phyloP scores from a whole-genome alignment of 1,284 basidiomycete genomes.

The Schizophyllum commune region DNA sequence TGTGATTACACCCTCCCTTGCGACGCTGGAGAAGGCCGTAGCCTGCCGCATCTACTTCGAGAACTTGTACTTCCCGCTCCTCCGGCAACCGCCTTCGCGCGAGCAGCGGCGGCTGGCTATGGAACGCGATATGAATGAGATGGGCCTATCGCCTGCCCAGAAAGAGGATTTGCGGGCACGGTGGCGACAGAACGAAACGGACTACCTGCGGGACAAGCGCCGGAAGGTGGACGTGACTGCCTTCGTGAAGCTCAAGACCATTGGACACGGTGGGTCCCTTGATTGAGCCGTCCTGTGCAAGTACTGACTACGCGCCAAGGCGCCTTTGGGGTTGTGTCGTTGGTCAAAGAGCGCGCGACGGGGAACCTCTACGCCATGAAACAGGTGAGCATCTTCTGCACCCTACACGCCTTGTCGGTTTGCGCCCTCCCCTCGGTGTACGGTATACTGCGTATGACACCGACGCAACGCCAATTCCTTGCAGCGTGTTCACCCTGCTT shows the following conservation, averaged over 20 bases:
- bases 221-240: conserved; percentile 77
- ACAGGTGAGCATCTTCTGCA: conserved; percentile 50
- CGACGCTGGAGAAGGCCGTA: conserved; percentile 90
- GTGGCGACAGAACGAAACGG: conserved; percentile 85
- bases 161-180: conserved; percentile 68
- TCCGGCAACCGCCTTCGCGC: conserved; percentile 76
- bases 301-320: conserved; percentile 38
- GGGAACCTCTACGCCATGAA: conserved; percentile 94
- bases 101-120: conserved; percentile 81
- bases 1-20: conserved; percentile 60
- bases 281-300: conserved; percentile 11
- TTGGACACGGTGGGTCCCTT: conserved; percentile 74
- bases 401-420: conserved; percentile 2
- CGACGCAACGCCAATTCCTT: background rate
- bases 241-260: conserved; percentile 89
- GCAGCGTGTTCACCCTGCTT: background rate
- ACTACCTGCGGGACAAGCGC: conserved; percentile 79
- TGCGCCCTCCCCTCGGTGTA: background rate
- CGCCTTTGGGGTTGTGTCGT: conserved; percentile 93
- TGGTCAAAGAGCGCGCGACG: conserved; percentile 77
- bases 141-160: conserved; percentile 63
- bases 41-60: conserved; percentile 94
- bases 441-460: too few species aligned
- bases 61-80: conserved; percentile 89
- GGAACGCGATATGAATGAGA: conserved; percentile 78